phyloP scores from a whole-genome alignment of 345 rosid species.

The Ceriops decandra region DNA sequence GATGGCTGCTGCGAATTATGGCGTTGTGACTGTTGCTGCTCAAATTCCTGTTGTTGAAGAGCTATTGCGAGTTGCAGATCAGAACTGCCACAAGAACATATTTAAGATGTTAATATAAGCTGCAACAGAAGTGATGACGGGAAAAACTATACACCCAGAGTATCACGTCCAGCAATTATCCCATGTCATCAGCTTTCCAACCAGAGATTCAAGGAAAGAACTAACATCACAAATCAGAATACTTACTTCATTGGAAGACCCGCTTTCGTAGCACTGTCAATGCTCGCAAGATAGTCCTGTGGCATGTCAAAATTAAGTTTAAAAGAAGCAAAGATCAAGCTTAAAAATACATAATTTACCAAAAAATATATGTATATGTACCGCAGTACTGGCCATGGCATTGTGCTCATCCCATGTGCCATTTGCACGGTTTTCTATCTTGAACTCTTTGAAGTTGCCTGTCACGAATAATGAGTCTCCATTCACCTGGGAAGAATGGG shows the following conservation, averaged over 20 bases:
- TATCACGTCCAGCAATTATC: background rate
- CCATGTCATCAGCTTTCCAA: background rate
- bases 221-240: constrained; percentile 15
- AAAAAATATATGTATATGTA: constrained; percentile 29
- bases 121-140: background rate
- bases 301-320: constrained; percentile 22
- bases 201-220: constrained; percentile 8
- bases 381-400: constrained; percentile 81
- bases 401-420: constrained; percentile 81
- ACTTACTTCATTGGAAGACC: constrained; percentile 68
- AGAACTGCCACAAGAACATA: constrained; percentile 48
- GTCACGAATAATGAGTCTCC: constrained; percentile 94
- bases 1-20: constrained; percentile 54
- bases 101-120: constrained; percentile 5
- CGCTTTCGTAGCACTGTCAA: constrained; percentile 55
- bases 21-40: constrained; percentile 61
- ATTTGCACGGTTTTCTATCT: constrained; percentile 58
- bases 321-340: background rate
- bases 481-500: constrained; percentile 60
- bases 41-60: constrained; percentile 94
- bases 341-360: background rate
- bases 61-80: constrained; percentile 98
- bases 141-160: no score
- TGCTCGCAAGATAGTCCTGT: constrained; percentile 89
- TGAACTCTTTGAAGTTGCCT: constrained; percentile 80